Evolutionary conservation across 495 filamentous ascomycete species (phyloP), one percentile per base, ranked within the genome.

Genomic region (Penicillium turbatum): DNA sequence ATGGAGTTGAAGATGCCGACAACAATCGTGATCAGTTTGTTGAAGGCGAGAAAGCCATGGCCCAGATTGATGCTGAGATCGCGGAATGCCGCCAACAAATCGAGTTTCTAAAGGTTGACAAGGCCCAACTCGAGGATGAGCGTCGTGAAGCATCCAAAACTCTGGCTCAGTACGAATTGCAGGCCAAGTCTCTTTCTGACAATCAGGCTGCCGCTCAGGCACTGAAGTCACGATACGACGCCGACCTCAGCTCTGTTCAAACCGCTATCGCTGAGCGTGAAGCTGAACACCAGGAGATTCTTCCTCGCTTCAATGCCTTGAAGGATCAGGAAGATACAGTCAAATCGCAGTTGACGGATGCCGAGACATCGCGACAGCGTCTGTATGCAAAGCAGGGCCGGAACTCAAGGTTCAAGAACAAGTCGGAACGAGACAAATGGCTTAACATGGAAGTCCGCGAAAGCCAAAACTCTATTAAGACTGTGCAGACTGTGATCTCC

Each of bases 381-480:
- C 77, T 99, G 13, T 91, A 96, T 60, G 89, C 88, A 43, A 99
- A 99, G 68, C 95, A 97, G 70, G 88, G 89, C 35, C 85, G 92
- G n/a, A 90, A 87, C 64, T 84, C 86, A 29, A 86, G 88, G 50
- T 97, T 95, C 72, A 87, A 81, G 63, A 92, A 80, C 62, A 96
- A 95, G 70, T 82, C 79, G 3, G 90, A 97, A 61, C 85, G 93
- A 2, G 95, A 99, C 63, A 81, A 82, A 35, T 96, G 80, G 78
- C 75, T 99, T 16, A 82, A 84, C 45, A 80, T 82, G 39, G 86
- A 96, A 65, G 86, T 97, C 57, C 79, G 88, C 38, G 87, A 91
- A n/a, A 85, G 87, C 45, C 86, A 89, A 54, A 75, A 78, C 24
- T 85, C 86, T 5, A 66, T 96, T 27, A 82, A 84, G 3, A 83